Evolutionary conservation across 1,139 yeast species (phyloP).

Genomic region (Saccharomyces hybrid): DNA sequence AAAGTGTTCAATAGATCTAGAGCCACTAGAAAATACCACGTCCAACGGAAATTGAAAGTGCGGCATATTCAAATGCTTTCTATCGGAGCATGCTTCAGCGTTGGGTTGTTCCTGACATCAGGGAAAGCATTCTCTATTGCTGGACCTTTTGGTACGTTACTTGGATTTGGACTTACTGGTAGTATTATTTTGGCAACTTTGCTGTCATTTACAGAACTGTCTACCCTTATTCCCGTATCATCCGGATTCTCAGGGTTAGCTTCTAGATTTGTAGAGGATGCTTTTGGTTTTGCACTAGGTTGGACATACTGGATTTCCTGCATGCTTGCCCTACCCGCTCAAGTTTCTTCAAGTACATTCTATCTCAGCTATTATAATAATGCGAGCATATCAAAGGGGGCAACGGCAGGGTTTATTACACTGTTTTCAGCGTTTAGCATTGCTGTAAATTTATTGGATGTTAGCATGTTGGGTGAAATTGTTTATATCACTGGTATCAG

Average conservation of each 20-base stretch:
- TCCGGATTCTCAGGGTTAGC: constrained; percentile 74
- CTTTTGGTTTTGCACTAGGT: constrained; percentile 78
- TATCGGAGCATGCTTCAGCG: constrained; percentile 74
- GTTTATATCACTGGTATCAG: constrained; percentile 57
- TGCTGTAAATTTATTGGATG: constrained; percentile 52
- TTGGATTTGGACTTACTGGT: constrained; percentile 65
- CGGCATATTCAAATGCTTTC: constrained; percentile 77
- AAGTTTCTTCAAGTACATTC: constrained; percentile 59
- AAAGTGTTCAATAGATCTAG: constrained; percentile 3
- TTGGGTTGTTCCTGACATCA: constrained; percentile 63
- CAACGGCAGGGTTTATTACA: constrained; percentile 62
- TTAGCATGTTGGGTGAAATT: constrained; percentile 64
- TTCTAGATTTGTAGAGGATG: constrained; percentile 74
- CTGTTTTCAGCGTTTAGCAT: constrained; percentile 41
- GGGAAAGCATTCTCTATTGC: constrained; percentile 70
- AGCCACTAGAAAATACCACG: constrained; percentile 9
- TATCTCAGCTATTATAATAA: constrained; percentile 58
- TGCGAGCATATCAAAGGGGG: constrained; percentile 39
- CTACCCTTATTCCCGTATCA: constrained; percentile 70
- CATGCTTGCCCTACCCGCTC: constrained; percentile 70
- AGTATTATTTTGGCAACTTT: constrained; percentile 59
- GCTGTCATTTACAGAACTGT: constrained; percentile 75
- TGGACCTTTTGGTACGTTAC: constrained; percentile 73
- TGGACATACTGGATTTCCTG: constrained; percentile 71
- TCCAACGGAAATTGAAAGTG: constrained; percentile 52